Evolutionary conservation across 1,139 yeast species (phyloP).

Genomic region (Blastobotrys buckinghamii): DNA sequence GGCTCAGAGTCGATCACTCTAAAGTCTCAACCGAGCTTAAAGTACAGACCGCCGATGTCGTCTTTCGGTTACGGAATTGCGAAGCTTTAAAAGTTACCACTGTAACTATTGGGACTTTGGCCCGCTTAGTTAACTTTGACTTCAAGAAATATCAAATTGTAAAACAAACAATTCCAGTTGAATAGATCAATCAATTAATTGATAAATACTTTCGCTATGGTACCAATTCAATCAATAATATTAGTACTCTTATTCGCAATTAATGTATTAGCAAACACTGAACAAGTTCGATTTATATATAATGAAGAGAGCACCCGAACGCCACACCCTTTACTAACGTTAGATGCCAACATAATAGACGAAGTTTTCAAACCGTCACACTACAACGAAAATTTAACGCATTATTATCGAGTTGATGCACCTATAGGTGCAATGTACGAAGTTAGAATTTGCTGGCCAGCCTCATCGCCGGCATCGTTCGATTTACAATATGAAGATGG

Average conservation of each 20-base stretch:
- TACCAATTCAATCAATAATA: too few species aligned
- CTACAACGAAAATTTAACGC: slow-evolving; percentile 2
- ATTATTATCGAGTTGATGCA: slow-evolving; percentile 6
- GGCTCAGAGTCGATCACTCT: too few species aligned
- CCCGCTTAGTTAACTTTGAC: too few species aligned
- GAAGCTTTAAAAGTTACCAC: too few species aligned
- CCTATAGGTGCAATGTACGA: slow-evolving; percentile 24
- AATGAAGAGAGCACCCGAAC: not conserved
- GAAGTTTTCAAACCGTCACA: not conserved
- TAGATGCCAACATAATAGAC: not conserved
- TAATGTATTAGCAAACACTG: slow-evolving; percentile 12
- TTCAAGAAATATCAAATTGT: too few species aligned
- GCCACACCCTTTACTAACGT: not conserved
- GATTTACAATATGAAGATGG: slow-evolving; percentile 19
- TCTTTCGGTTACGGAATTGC: too few species aligned
- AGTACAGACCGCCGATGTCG: too few species aligned
- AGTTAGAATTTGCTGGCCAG: slow-evolving; percentile 36
- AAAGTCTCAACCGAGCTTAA: too few species aligned
- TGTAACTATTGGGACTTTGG: too few species aligned
- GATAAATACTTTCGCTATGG: too few species aligned
- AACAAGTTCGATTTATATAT: slow-evolving; percentile 12
- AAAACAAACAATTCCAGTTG: too few species aligned
- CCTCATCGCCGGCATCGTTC: slow-evolving; percentile 31
- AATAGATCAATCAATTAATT: too few species aligned
- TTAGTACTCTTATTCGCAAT: slow-evolving; percentile 3